Evolutionary conservation across 768 basidiomycete genomes (phyloP), one percentile per base, ranked within the genome.

Genomic region (Pholiota microspora): DNA sequence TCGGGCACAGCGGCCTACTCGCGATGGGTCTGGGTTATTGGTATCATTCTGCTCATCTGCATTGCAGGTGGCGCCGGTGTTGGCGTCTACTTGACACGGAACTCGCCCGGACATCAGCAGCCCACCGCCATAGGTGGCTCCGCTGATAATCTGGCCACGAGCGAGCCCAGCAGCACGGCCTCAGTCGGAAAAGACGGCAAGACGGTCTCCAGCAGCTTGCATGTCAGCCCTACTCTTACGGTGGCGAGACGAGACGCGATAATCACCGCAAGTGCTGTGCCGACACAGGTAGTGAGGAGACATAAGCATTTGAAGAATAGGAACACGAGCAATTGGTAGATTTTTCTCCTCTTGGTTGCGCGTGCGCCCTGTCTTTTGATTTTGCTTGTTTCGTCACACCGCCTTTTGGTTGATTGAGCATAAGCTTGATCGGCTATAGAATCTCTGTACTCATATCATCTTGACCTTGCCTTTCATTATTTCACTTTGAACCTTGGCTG

Each of bases 11-110:
- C n/a, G n/a, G 74, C 79, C 24, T 63, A 86, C 55, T 81, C 80
- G 4, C 77, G 83, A 31, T 88, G 82, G 84, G 81, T 92, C 2
- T 90, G 86, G 85, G 54, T 89, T 47, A 61, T 83, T 34, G 88
- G 82, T n/a, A 57, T 90, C 13, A 2, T 82, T 25, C 62, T 92
- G 34, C 60, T 91, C 51, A 48, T 83, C 16, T 68, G 72, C 55
- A 78, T 81, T 31, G 83, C 74, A 0, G 80, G 74, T 12, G 88
- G 77, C 0, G 75, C 85, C 16, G 87, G 77, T 21, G 61, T 87
- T 13, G 88, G 83, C 29, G 79, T 80, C 68, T 86, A 80, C 57
- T 54, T 83, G 24, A 75, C 84, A 8, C 82, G 84, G 59, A 79
- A 79, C 40, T 65, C 69, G 23, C 66, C 80, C 6, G 61, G 71